phyloP scores from a whole-genome alignment of 2,329 filamentous ascomycete species.

The Tothia fuscella region DNA sequence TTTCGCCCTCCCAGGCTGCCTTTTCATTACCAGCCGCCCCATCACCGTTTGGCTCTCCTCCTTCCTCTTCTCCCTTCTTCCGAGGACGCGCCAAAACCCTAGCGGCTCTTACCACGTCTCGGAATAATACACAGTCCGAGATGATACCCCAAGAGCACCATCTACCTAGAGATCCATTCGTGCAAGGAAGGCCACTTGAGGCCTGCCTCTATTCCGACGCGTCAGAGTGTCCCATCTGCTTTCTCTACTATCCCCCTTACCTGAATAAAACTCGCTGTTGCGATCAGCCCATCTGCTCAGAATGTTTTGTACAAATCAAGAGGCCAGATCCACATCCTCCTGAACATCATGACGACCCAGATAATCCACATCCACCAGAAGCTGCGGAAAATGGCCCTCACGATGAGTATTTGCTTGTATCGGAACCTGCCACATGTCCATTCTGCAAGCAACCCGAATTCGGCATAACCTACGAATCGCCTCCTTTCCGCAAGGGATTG shows the following conservation, averaged over 20 bases:
- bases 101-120: slow-evolving; percentile 66
- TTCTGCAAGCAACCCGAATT: slow-evolving; percentile 95
- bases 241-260: slow-evolving; percentile 88
- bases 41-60: slow-evolving; percentile 36
- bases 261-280: slow-evolving; percentile 92
- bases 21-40: slow-evolving; percentile 49
- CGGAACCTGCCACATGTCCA: slow-evolving; percentile 82
- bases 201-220: slow-evolving; percentile 89
- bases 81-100: slow-evolving; percentile 81
- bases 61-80: slow-evolving; percentile 45
- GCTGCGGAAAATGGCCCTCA: slow-evolving; percentile 2
- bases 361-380: slow-evolving; percentile 27
- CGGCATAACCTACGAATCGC: slow-evolving; percentile 86
- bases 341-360: slow-evolving; percentile 49
- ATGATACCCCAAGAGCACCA: slow-evolving; percentile 65
- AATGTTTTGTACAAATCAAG: slow-evolving; percentile 98
- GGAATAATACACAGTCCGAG: slow-evolving; percentile 60
- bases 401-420: slow-evolving; percentile 58
- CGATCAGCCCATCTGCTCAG: slow-evolving; percentile 91
- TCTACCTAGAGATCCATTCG: slow-evolving; percentile 69
- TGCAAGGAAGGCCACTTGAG: slow-evolving; percentile 90
- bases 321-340: slow-evolving; percentile 82
- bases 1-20: slow-evolving; percentile 49
- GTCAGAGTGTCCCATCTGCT: slow-evolving; percentile 88
- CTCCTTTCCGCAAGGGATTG: slow-evolving; percentile 76